These are phyloP conservation scores for Avena insularis DNA, from an alignment of 176 grass and related monocot species.

Conservation along the genomic window DNA sequence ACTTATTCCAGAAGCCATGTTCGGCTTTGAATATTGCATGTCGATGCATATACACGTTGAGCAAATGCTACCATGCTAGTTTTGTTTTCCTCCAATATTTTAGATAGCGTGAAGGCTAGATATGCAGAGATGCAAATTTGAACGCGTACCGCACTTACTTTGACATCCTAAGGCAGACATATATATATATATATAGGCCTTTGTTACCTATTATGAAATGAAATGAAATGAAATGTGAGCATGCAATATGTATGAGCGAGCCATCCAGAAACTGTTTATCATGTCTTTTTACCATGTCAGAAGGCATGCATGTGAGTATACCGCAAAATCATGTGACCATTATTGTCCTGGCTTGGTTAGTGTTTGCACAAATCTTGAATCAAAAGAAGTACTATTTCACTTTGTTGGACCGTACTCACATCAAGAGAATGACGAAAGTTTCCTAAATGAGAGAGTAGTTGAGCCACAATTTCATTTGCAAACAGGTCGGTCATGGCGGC, in stretches of 20 bases:
- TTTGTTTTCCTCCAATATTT: background rate
- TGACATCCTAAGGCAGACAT: background rate
- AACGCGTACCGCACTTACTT: background rate
- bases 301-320: background rate
- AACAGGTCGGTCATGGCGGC: no score
- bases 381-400: no score
- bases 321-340: background rate
- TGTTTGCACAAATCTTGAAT: background rate
- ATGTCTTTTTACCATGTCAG: background rate
- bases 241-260: background rate
- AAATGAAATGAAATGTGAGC: background rate
- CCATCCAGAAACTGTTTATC: background rate
- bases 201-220: background rate
- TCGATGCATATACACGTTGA: no score
- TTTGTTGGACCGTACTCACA: no score
- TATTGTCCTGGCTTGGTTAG: background rate
- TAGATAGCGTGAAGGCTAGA: background rate
- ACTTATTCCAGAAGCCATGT: no score
- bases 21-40: no score
- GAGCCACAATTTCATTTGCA: no score
- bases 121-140: background rate
- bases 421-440: no score
- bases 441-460: no score
- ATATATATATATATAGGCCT: background rate
- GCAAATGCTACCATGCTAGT: background rate